Base-by-base conservation (phyloP, 73 alveolate genomes). In the Paraurostyla sp. region DNA sequence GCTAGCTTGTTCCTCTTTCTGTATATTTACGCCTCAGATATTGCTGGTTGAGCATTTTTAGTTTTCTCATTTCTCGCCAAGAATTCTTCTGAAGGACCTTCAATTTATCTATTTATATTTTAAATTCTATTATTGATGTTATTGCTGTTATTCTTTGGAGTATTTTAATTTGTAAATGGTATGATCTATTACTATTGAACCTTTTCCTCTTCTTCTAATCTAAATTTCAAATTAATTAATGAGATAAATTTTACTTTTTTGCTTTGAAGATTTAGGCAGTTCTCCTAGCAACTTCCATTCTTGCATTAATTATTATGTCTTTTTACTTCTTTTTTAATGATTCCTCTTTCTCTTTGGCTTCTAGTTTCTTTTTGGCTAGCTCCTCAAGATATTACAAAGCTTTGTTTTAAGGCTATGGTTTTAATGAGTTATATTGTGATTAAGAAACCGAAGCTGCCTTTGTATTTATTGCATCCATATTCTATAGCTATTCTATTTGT, bases 1-100 rank as follows among this genome's bases (percentile, higher is more conserved):
- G 71, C 65, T 1, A 94, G 58, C 46, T 78, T 78, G 81, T 76
- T n/a, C 54, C 92, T 92, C 90, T 94, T 94, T 48, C 85, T 76
- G 93, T 88, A 94, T 32, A 51, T 50, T 18, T 22, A 71, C 75
- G 81, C 45, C 27, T 93, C 94, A 27, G 92, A 89, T 33, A 92
- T 75, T 7, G 93, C 71, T 25, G 83, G 84, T 27, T 90, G 51
- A 15, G 65, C 3, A 41, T 58, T 54, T 62, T 80, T 90, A 9
- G 76, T 63, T 20, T 52, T 36, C 15, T 49, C 80, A 30, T 91
- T 59, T 45, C 93, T 78, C 41, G 71, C 83, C 38, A 92, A 23
- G 73, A 84, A 86, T 9, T 62, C 80, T 40, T 65, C 83, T 62
- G 85, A 54, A 41, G 91, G 91, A 18, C 89, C 89, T 42, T 78